Percentiles rank a stretch among this genome's conserved stretches.
These are phyloP conservation scores for Piper longum DNA, from an alignment of 164 flowering plant genomes.

Conservation along the genomic window DNA sequence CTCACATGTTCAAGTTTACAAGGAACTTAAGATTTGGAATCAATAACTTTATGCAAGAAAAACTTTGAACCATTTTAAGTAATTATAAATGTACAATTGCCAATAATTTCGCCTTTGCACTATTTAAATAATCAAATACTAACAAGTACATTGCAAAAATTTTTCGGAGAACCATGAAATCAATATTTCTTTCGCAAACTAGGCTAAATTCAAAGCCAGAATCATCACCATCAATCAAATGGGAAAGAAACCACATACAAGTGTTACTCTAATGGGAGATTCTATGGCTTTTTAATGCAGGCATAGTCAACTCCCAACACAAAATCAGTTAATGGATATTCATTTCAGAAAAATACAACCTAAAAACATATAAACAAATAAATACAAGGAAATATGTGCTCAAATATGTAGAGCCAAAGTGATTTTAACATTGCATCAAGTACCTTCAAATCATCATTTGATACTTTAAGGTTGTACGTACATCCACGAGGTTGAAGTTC, in stretches of 20 bases:
- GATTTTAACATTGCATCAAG: too few species aligned
- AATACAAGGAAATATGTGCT: too few species aligned
- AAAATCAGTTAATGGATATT: too few species aligned
- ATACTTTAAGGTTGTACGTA: slow-evolving; percentile 34
- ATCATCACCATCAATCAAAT: background rate
- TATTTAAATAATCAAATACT: background rate
- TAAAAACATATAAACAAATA: too few species aligned
- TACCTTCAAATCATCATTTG: slow-evolving; percentile 63
- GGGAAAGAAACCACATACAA: background rate
- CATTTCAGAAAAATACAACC: too few species aligned
- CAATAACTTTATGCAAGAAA: background rate
- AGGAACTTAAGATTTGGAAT: background rate
- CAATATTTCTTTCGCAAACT: too few species aligned
- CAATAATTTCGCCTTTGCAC: background rate
- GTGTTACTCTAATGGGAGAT: too few species aligned
- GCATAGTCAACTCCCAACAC: too few species aligned
- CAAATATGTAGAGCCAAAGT: too few species aligned
- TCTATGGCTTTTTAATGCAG: too few species aligned
- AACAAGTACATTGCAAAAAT: too few species aligned
- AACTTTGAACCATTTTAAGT: background rate
- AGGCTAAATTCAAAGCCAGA: background rate
- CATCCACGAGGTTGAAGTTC: slow-evolving; percentile 76
- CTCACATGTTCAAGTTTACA: background rate
- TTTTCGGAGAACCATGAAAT: too few species aligned
- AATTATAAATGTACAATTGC: background rate